A percentile compares a stretch with the other conserved stretches of the same genome.
Evolutionary conservation across 306 rosid genomes (phyloP).

Genomic region (Cotoneaster glaucophyllus): DNA sequence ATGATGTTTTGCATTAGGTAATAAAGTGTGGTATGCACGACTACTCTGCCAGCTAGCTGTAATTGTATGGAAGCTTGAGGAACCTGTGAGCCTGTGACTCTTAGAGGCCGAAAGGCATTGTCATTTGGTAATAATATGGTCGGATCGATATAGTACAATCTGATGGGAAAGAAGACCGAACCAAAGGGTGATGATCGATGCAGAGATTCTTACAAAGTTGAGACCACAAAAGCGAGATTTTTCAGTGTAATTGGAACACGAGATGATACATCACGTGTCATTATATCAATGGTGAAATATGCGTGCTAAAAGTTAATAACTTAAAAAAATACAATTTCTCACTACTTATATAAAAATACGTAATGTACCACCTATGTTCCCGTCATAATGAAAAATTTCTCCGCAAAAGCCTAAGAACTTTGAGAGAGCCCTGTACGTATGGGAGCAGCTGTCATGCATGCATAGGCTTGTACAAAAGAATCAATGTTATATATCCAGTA

Average conservation of each 20-base stretch:
- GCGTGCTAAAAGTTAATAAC: too few relatives aligned
- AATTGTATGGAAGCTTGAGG: neutral
- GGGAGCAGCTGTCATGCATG: neutral
- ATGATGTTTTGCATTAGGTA: neutral
- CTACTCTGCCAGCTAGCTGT: neutral
- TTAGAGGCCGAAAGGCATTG: constrained; percentile 18
- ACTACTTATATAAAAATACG: too few relatives aligned
- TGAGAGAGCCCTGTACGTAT: neutral
- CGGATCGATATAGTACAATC: constrained; percentile 24
- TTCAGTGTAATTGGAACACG: too few relatives aligned
- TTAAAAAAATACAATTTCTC: too few relatives aligned
- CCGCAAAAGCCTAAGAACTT: neutral
- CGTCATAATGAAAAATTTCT: too few relatives aligned
- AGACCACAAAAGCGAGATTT: neutral
- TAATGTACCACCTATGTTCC: too few relatives aligned
- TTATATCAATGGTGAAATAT: too few relatives aligned
- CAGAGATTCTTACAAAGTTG: constrained; percentile 31
- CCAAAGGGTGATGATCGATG: constrained; percentile 19
- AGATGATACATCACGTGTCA: too few relatives aligned
- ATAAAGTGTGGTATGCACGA: neutral
- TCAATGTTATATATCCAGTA: neutral
- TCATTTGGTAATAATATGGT: constrained; percentile 48
- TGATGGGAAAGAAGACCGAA: neutral
- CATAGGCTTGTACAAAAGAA: neutral
- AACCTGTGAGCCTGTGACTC: neutral